Percentiles rank a stretch among this genome's conserved stretches.
These are phyloP conservation scores for Lantana camara DNA, from an alignment of 257 asterid genomes.

Conservation along the genomic window DNA sequence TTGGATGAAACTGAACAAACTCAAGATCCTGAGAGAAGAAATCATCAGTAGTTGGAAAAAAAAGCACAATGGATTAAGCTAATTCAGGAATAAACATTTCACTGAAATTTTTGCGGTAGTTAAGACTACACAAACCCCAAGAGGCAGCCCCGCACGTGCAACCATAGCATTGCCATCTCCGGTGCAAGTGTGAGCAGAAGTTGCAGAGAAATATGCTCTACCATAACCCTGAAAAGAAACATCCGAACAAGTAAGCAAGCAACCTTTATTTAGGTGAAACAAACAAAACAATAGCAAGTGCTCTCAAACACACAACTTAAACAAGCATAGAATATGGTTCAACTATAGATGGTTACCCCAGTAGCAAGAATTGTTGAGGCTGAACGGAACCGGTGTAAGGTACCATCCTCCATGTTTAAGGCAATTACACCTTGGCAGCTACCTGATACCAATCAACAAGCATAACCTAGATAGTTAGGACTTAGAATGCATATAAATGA, in stretches of 20 bases:
- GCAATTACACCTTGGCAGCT: slow-evolving; percentile 83
- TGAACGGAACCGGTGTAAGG: slow-evolving; percentile 89
- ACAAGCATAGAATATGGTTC: slow-evolving; percentile 11
- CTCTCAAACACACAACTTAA: slow-evolving; percentile 1
- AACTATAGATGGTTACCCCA: slow-evolving; percentile 58
- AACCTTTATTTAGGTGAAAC: slow-evolving; percentile 12
- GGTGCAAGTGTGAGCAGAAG: slow-evolving; percentile 99
- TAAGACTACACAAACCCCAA: slow-evolving; percentile 57
- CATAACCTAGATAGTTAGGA: slow-evolving; percentile 3
- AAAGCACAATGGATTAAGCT: slow-evolving; percentile 4
- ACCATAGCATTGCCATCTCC: slow-evolving; percentile 99
- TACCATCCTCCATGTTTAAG: slow-evolving; percentile 94
- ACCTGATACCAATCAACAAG: slow-evolving; percentile 34
- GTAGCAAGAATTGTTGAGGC: slow-evolving; percentile 93
- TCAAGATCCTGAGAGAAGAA: slow-evolving; percentile 78
- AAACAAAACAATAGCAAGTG: slow-evolving; percentile 12
- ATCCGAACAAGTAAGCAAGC: slow-evolving; percentile 6
- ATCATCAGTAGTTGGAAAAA: slow-evolving; percentile 21
- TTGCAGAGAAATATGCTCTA: slow-evolving; percentile 92
- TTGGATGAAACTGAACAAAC: slow-evolving; percentile 96
- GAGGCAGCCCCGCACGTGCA: slow-evolving; percentile 98
- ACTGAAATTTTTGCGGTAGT: not conserved
- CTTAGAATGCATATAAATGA: not conserved
- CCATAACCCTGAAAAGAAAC: slow-evolving; percentile 81
- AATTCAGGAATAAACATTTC: not conserved